Conservation (phyloP, 352 stramenopile species). For the Phytophthora nicotianae region DNA sequence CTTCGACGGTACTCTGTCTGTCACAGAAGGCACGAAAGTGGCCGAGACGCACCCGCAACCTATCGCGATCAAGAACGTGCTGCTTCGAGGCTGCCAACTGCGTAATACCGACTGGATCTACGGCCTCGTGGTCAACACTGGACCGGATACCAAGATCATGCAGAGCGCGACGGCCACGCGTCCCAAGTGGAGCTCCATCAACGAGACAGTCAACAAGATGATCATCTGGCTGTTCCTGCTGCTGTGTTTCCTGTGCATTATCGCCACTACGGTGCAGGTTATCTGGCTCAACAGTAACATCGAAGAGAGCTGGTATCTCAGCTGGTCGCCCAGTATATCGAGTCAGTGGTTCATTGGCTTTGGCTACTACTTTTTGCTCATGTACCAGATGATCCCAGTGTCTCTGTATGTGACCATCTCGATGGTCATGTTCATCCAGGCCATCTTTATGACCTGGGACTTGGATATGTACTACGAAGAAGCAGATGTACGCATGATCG, state of each 20-base stretch:
- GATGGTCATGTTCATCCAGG: conserved; percentile 95
- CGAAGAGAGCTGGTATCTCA: conserved; percentile 55
- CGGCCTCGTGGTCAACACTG: conserved; percentile 89
- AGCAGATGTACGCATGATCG: conserved; percentile 87
- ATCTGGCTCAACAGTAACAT: conserved; percentile 65
- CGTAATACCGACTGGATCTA: conserved; percentile 92
- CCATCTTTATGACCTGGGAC: conserved; percentile 93
- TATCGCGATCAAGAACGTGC: conserved; percentile 86
- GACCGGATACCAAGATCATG: conserved; percentile 87
- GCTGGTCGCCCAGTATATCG: conserved; percentile 46
- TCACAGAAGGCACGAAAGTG: conserved; percentile 28
- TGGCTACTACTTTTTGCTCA: conserved; percentile 94
- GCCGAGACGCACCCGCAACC: conserved; percentile 49
- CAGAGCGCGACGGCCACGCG: conserved; percentile 63
- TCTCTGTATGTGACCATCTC: conserved; percentile 98
- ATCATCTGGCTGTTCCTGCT: conserved; percentile 81
- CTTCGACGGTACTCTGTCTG: conserved; percentile 74
- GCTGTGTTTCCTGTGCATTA: conserved; percentile 59
- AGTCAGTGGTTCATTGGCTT: conserved; percentile 84
- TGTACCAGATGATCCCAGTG: conserved; percentile 97
- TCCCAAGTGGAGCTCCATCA: conserved; percentile 86
- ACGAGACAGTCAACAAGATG: conserved; percentile 80
- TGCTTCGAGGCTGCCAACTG: conserved; percentile 86
- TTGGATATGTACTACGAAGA: conserved; percentile 93
- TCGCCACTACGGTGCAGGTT: conserved; percentile 63